phyloP scores from a whole-genome alignment of 257 asterid species.

The Solanum sejunctum region DNA sequence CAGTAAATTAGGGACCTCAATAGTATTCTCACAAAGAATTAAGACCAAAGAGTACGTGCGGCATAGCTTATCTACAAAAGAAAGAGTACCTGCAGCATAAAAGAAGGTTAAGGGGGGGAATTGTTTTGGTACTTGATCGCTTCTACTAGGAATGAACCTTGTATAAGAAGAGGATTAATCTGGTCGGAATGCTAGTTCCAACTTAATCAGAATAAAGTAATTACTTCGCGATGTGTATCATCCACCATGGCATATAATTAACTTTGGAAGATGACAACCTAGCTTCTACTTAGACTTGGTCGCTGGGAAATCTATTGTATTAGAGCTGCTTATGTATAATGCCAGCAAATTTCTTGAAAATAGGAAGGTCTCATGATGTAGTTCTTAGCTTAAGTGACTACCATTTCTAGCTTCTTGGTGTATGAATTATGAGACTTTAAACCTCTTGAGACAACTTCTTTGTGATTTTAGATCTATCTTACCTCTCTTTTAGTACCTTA shows the following conservation, averaged over 20 bases:
- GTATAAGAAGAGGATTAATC: not conserved
- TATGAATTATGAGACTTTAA: not conserved
- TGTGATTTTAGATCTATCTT: not conserved
- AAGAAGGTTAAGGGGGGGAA: not conserved
- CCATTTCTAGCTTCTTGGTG: not conserved
- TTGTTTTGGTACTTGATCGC: not conserved
- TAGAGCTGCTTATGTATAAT: not conserved
- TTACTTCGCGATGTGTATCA: not conserved
- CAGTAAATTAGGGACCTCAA: not conserved
- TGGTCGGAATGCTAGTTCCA: not conserved
- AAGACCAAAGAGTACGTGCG: not conserved
- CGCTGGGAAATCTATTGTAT: not conserved
- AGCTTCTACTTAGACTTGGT: not conserved
- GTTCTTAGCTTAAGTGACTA: not conserved
- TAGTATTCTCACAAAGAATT: not conserved
- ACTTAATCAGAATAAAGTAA: not conserved
- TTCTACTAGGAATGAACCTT: not conserved
- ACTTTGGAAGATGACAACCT: not conserved
- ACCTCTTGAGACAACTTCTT: not conserved
- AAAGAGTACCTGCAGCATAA: not conserved
- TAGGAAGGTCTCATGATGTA: not conserved
- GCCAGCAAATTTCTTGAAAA: not conserved
- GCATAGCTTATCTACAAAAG: not conserved
- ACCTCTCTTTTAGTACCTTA: not conserved
- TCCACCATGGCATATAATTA: not conserved